Conservation (phyloP, 2,329 filamentous ascomycete genomes). For the Zymoseptoria ardabiliae region DNA sequence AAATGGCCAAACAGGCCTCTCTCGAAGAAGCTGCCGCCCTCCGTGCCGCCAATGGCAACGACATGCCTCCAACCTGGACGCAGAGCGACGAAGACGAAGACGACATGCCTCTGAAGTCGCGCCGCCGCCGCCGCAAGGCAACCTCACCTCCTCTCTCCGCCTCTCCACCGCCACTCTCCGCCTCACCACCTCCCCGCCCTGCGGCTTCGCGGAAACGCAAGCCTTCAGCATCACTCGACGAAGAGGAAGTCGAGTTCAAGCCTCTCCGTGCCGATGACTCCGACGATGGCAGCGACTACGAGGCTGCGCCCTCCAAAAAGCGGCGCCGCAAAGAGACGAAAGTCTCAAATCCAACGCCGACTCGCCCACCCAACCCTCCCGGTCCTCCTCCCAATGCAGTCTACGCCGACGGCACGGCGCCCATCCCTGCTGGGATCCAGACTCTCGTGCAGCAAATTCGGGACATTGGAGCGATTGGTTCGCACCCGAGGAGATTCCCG, state of each 20-base stretch:
- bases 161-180: neutral
- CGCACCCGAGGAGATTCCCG: neutral
- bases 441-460: neutral
- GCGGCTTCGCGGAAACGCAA: neutral
- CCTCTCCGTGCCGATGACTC: neutral
- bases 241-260: neutral
- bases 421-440: neutral
- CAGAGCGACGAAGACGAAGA: neutral
- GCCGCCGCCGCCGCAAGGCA: neutral
- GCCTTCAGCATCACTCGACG: neutral
- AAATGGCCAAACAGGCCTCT: neutral
- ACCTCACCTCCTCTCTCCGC: neutral
- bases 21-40: neutral
- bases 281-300: neutral
- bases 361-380: neutral
- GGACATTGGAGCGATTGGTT: neutral
- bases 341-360: neutral
- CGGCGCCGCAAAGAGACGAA: neutral
- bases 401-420: neutral
- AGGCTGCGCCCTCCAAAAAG: neutral
- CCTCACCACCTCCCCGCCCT: neutral
- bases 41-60: neutral
- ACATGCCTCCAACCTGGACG: neutral
- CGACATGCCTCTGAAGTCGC: neutral
- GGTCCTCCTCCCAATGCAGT: neutral